A percentile compares a stretch with the other conserved stretches of the same genome.
These are phyloP conservation scores for Austroboletus eburneus DNA, from an alignment of 768 basidiomycete species.

Conservation along the genomic window DNA sequence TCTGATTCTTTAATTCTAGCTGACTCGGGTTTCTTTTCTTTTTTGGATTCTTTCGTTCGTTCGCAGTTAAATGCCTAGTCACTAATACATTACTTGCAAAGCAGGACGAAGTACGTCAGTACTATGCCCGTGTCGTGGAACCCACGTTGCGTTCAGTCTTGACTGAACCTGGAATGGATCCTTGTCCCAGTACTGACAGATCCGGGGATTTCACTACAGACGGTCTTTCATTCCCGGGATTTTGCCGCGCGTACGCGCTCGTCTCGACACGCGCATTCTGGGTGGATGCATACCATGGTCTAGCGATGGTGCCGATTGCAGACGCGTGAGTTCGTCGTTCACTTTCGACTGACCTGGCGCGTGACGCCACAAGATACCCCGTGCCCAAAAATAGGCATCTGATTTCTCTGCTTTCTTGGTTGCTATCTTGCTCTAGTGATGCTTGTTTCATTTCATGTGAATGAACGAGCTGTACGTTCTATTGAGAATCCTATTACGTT, in stretches of 20 bases:
- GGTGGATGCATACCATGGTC: slow-evolving; percentile 74
- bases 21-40: slow-evolving; percentile 3
- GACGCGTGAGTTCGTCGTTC: slow-evolving; percentile 55
- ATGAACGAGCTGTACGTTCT: slow-evolving; percentile 10
- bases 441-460: slow-evolving; percentile 17
- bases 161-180: slow-evolving; percentile 4
- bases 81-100: slow-evolving; percentile 18
- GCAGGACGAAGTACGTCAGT: slow-evolving; percentile 35
- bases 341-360: slow-evolving; percentile 8
- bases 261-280: slow-evolving; percentile 83
- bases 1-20: slow-evolving; percentile 8
- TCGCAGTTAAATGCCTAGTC: slow-evolving; percentile 5
- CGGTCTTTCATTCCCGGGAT: slow-evolving; percentile 25
- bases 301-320: slow-evolving; percentile 82
- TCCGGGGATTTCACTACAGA: neutral
- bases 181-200: neutral
- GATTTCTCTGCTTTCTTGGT: slow-evolving; percentile 5
- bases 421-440: slow-evolving; percentile 8
- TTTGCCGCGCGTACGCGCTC: slow-evolving; percentile 44
- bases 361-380: slow-evolving; percentile 17
- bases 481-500: slow-evolving; percentile 17
- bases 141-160: slow-evolving; percentile 26
- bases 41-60: slow-evolving; percentile 7
- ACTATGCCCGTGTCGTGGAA: slow-evolving; percentile 27
- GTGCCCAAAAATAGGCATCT: slow-evolving; percentile 10